Conservation (phyloP, 257 asterid species). For the Nicotiana tomentosiformis region DNA sequence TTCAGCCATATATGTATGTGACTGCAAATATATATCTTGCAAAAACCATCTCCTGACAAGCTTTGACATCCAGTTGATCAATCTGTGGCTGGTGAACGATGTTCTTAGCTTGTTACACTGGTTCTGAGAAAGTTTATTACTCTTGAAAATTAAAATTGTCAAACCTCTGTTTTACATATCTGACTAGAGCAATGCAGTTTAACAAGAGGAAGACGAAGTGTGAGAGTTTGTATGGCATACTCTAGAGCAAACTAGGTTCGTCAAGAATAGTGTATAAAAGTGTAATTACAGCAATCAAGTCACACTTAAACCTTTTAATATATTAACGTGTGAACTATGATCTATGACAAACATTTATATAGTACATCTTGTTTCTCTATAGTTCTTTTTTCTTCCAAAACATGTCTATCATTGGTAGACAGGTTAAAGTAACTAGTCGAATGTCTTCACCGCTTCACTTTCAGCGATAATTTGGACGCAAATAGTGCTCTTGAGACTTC, state of each 20-base stretch:
- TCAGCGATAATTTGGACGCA: conserved; percentile 65
- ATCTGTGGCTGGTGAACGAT: neutral
- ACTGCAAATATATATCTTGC: neutral
- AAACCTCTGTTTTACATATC: neutral
- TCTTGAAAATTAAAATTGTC: too few relatives aligned
- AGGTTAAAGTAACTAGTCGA: neutral
- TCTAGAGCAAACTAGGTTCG: neutral
- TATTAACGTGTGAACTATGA: neutral
- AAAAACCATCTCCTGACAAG: neutral
- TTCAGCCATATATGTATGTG: neutral
- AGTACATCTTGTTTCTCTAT: neutral
- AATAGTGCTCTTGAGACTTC: conserved; percentile 77
- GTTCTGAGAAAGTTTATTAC: neutral
- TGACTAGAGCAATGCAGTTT: neutral
- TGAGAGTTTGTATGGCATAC: neutral
- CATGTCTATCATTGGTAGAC: neutral
- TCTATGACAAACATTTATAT: neutral
- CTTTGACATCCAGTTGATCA: neutral
- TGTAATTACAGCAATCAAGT: neutral
- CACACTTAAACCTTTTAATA: neutral
- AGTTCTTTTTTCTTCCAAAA: neutral
- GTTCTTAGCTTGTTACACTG: neutral
- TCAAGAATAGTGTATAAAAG: neutral
- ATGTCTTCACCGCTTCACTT: conserved; percentile 16
- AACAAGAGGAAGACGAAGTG: neutral